Base-by-base conservation (phyloP, 73 alveolate genomes). In the Paramecium octaurelia region DNA sequence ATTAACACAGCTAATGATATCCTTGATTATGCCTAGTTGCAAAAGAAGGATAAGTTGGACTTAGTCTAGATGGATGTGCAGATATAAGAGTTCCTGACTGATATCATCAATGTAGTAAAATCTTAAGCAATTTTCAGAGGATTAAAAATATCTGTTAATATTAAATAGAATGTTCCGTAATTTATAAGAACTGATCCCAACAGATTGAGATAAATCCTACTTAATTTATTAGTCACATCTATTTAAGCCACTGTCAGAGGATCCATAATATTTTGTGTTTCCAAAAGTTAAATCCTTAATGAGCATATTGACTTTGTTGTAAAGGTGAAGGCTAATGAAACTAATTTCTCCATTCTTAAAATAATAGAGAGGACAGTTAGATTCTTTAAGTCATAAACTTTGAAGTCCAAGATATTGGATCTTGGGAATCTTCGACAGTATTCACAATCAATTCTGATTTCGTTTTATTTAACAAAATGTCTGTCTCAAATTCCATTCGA, bases 111-210 rank as follows among this genome's bases (percentile, higher is more conserved):
- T 73, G 87, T 73, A 20, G 59, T 73, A 9, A 73, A 73, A 73
- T 73, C 57, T 73, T 73, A 73, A 38, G 87, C 87, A 0, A 21
- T 36, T 12, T 73, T 73, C 40, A 73, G 59, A 73, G 87, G 87
- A 36, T 38, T 73, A 38, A 38, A 36, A 36, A 40, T 73, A 35
- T 20, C 60, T 34, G 34, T 73, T 14, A 73, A 34, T 36, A 73
- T 73, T 2, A 73, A 73, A 40, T 10, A 34, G 24, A 73, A 73
- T 73, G 87, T 73, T 5, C 87, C 87, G 3, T 36, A 73, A 8
- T 73, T 73, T 36, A 73, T 73, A n/a, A 73, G 87, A 73, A 73
- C 87, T n/a, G 87, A 73, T 38, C 87, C 87, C 14, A 73, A 73
- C 20, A 73, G 87, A 73, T 73, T 73, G 20, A 73, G 87, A 73